Base-by-base conservation (phyloP, 768 basidiomycete genomes). In the Sarcodon aspratus region DNA sequence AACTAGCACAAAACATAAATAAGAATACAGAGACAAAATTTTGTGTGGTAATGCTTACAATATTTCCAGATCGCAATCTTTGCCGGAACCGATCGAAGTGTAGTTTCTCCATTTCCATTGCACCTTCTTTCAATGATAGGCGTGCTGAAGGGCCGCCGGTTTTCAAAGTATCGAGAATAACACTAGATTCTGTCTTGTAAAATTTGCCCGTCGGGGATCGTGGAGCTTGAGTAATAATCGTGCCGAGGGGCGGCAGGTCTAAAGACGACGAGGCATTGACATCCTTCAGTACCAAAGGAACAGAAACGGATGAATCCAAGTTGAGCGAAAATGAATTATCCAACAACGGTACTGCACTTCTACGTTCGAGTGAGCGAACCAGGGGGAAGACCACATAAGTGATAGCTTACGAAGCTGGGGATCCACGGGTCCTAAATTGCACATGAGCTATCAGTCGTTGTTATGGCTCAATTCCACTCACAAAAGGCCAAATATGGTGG, bases 131-230 rank as follows among this genome's bases (percentile, higher is more conserved):
- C 17, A 46, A 52, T 32, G 40, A 40, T 6, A 56, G 34, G 45
- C 55, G 54, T 10, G 56, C 56, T 8, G 47, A 53, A 42, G 55
- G 46, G 17, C 56, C 56, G 33, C 52, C 56, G 7, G 48, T 54
- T 31, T 56, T 48, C 15, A 57, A 46, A 7, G 56, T 56, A 27
- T 51, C 48, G 33, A 57, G 45, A 40, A 43, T 21, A 5, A 33
- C 36, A 8, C 55, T 55, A 9, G 52, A 52, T n/a, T 46, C 48
- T 12, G 48, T 45, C 36, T 48, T 57, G 44, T 57, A 57, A 32
- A 57, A 17, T 47, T 57, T 57, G 36, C 56, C 56, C n/a, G 56
- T 54, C 9, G 56, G 17, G 27, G 11, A 15, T 15, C 8, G 27
- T 9, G 40, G 40, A 9, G 40, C 27, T 27, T 42, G 15, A 15